These are phyloP conservation scores for Carpinus fangiana DNA, from an alignment of 306 rosid genomes.

Conservation along the genomic window DNA sequence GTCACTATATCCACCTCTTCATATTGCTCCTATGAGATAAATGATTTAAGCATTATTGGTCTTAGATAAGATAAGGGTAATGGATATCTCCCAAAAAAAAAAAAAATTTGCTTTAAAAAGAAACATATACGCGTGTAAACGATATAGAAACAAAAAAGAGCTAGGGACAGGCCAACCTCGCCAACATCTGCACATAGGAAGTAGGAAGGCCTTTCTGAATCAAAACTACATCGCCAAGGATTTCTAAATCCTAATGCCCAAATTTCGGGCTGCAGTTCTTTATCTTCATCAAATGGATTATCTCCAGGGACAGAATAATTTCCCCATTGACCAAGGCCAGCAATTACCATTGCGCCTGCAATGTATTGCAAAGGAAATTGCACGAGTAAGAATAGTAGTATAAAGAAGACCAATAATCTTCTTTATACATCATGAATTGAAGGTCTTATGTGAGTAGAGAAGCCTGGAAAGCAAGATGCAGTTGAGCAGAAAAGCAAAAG, in stretches of 20 bases:
- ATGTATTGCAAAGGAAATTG: not conserved
- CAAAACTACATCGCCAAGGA: constrained; percentile 43
- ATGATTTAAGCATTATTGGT: not conserved
- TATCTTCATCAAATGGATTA: constrained; percentile 35
- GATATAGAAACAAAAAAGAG: not conserved
- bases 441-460: not conserved
- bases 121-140: not conserved
- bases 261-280: constrained; percentile 37
- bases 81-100: not conserved
- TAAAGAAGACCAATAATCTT: not conserved
- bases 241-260: constrained; percentile 39
- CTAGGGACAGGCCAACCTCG: constrained; percentile 21
- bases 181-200: constrained; percentile 48
- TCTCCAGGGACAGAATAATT: constrained; percentile 38
- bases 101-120: not conserved
- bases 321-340: constrained; percentile 33
- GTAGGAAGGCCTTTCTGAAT: constrained; percentile 42
- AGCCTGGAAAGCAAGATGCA: not conserved
- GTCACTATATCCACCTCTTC: constrained; percentile 42
- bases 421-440: too few relatives aligned
- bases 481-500: not conserved
- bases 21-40: constrained; percentile 20
- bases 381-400: not conserved
- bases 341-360: constrained; percentile 20
- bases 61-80: not conserved